phyloP scores from a whole-genome alignment of 495 filamentous ascomycete genomes.

The Aspergillus haitiensis region DNA sequence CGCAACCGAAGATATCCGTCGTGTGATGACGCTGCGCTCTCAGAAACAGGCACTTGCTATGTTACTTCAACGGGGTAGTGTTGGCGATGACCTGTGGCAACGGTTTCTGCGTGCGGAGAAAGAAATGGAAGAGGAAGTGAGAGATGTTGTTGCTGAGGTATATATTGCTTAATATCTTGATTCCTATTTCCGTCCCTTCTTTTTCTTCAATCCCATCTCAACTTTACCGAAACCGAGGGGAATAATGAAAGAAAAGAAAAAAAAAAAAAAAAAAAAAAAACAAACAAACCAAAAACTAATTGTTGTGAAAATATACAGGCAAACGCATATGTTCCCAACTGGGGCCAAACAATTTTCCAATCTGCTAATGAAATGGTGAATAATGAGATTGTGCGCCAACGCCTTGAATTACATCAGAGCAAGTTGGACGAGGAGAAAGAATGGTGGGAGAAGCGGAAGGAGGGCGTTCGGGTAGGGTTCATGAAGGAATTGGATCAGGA shows the following conservation, averaged over 20 bases:
- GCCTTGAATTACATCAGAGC: constrained; percentile 62
- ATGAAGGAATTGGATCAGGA: constrained; percentile 77
- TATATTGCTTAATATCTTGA: not conserved
- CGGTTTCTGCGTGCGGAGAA: constrained; percentile 87
- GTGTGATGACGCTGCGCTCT: constrained; percentile 79
- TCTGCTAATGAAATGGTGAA: constrained; percentile 82
- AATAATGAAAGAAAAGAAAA: not conserved
- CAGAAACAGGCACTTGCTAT: constrained; percentile 82
- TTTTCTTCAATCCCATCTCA: constrained; percentile 4
- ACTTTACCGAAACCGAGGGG: not conserved
- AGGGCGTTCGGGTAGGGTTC: constrained; percentile 69
- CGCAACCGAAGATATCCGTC: constrained; percentile 86
- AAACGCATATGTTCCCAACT: constrained; percentile 80
- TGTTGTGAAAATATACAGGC: constrained; percentile 50
- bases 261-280: not conserved
- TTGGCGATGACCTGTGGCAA: constrained; percentile 97
- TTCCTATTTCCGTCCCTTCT: not conserved
- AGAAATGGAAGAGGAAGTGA: constrained; percentile 94
- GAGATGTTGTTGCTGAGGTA: constrained; percentile 92
- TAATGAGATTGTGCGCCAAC: constrained; percentile 60
- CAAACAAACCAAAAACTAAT: not conserved
- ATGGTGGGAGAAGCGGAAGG: constrained; percentile 88
- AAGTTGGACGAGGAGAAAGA: constrained; percentile 70
- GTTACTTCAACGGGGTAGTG: constrained; percentile 82
- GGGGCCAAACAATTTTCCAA: constrained; percentile 96